Evolutionary conservation across 805 yeast genomes (phyloP), one percentile per base, ranked within the genome.

Genomic region (Candida namnaoensis): DNA sequence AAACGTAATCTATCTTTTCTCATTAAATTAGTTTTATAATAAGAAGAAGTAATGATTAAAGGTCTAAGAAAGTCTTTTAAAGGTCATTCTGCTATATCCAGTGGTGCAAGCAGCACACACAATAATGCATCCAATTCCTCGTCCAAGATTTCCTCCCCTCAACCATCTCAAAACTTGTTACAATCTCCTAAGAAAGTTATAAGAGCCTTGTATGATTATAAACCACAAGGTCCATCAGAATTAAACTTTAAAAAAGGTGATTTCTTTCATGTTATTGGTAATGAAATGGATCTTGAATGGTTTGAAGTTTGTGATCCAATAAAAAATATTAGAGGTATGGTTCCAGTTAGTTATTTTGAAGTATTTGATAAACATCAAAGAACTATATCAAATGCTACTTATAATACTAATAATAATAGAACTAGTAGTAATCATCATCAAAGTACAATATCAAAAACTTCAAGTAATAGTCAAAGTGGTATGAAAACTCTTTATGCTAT

Each of bases 281-380:
- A 76, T 42, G 76, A 75, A 41, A 69, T 74, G 42, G 82, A 79
- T 49, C 52, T 61, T 11, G 74, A 69, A 35, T 88, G 95, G 90
- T 87, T 78, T 54, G 88, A 87, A 54, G 97, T 95, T 2, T 78
- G 80, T 40, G 88, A 91, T 58, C 97, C 98, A 12, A 75, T 83
- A 38, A 78, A 84, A 32, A 77, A 82, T 51, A 64, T 73, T 26
- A 71, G 76, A 39, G 99, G 99, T 1, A 76, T 85, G 75, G 98
- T 93, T 1, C 98, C 98, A 5, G 78, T 78, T 35, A 66, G 80
- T 10, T 82, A 82, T 59, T 93, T 91, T 61, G 95, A 88, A 63
- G 81, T 78, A 14, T 78, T 90, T 50, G 79, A 76, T 45, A 71
- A 79, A 48, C 71, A 82, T 71, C 76, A 25, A 43, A 44, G 15